These are phyloP conservation scores for Colletotrichum godetiae DNA, from an alignment of 2,329 filamentous ascomycete genomes.

Conservation along the genomic window DNA sequence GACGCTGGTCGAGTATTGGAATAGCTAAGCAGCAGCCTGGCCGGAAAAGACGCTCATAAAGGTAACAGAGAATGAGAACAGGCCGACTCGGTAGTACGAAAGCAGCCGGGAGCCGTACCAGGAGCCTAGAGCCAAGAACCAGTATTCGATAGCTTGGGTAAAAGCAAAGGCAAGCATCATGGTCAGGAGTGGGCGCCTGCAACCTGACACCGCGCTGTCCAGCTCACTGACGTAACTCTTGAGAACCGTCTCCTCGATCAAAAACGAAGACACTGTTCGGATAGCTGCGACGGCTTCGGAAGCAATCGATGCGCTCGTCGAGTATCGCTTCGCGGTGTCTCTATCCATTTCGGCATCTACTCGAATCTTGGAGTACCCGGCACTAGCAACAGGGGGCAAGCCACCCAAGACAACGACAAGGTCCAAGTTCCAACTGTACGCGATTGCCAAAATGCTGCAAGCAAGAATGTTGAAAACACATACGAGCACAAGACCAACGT, in stretches of 20 bases:
- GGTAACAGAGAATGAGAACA: constrained; percentile 39
- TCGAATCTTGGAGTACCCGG: constrained; percentile 56
- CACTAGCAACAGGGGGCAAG: constrained; percentile 51
- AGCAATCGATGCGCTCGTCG: constrained; percentile 55
- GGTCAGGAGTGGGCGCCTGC: constrained; percentile 31
- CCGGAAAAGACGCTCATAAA: constrained; percentile 45
- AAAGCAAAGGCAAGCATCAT: constrained; percentile 42
- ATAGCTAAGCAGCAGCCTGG: neutral
- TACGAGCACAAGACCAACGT: constrained; percentile 54
- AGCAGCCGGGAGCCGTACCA: constrained; percentile 42
- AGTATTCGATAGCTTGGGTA: constrained; percentile 45
- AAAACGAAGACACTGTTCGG: constrained; percentile 54
- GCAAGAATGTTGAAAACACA: constrained; percentile 52
- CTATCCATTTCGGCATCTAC: constrained; percentile 53
- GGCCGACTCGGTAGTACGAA: constrained; percentile 7
- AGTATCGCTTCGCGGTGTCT: constrained; percentile 47
- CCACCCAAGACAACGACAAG: constrained; percentile 55
- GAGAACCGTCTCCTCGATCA: constrained; percentile 44
- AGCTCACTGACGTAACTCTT: constrained; percentile 46
- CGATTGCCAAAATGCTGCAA: constrained; percentile 52
- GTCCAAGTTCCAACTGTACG: constrained; percentile 56
- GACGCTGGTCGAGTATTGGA: constrained; percentile 21
- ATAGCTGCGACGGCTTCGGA: constrained; percentile 59
- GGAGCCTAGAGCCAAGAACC: constrained; percentile 48
- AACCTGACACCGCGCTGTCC: constrained; percentile 34